phyloP scores from a whole-genome alignment of 2,329 filamentous ascomycete species.

The Pestalotiopsis fici region DNA sequence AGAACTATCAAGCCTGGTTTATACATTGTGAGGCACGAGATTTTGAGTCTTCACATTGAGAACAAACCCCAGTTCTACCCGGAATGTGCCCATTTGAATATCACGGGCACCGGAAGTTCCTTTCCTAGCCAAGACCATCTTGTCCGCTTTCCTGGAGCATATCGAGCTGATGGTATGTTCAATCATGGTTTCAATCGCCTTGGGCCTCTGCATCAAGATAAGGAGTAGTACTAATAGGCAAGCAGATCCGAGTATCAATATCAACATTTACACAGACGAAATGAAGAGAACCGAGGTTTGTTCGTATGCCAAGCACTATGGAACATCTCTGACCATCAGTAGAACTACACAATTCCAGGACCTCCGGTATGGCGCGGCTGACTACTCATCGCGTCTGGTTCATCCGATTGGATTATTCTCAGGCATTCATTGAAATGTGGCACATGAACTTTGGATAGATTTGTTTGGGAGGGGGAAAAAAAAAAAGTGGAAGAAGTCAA shows the following conservation, averaged over 20 bases:
- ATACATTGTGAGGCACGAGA: constrained; percentile 55
- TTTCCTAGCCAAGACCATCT: constrained; percentile 28
- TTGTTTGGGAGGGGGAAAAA: too few relatives aligned
- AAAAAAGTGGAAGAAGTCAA: too few relatives aligned
- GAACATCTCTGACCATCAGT: neutral
- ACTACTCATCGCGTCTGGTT: neutral
- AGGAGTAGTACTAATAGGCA: neutral
- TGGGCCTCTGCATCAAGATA: too few relatives aligned
- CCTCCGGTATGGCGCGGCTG: constrained; percentile 40
- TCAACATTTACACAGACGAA: constrained; percentile 36
- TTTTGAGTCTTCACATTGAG: constrained; percentile 50
- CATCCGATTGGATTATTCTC: too few relatives aligned
- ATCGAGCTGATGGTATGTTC: constrained; percentile 32
- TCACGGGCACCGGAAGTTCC: constrained; percentile 28
- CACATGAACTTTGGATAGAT: too few relatives aligned
- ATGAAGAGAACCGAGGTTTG: constrained; percentile 31
- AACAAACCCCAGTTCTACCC: constrained; percentile 47
- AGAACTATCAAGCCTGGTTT: constrained; percentile 43
- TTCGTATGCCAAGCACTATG: too few relatives aligned
- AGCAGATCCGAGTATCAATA: constrained; percentile 36
- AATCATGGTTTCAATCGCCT: too few relatives aligned
- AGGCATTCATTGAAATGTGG: too few relatives aligned
- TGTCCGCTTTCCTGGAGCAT: constrained; percentile 36
- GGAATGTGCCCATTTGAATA: constrained; percentile 38
- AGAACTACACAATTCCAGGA: constrained; percentile 39